Base-by-base conservation (phyloP, 768 basidiomycete species). In the Leccinum uliginosum region DNA sequence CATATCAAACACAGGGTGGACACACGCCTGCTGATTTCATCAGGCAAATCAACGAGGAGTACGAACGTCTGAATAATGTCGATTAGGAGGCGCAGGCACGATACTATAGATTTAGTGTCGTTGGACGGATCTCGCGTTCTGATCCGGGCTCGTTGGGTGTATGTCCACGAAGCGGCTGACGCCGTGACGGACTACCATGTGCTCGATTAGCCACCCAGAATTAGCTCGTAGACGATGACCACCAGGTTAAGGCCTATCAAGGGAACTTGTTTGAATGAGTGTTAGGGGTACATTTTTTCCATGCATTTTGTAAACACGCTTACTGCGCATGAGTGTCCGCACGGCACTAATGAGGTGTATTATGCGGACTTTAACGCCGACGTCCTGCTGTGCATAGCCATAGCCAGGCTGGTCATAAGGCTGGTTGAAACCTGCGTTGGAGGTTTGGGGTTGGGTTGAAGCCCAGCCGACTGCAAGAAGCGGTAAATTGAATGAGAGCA, bases 311-410 rank as follows among this genome's bases (percentile, higher is more conserved):
- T 47, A 35, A 64, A 62, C 56, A 62, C 34, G 85, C 95, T 78
- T 71, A 99, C 96, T 93, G 73, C 96, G 85, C 91, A 98, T 92
- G 65, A 99, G 80, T 47, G 96, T 98, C 74, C 96, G 81, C 58
- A 98, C 93, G 35, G 96, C 96, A 64, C 89, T 84, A 60, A 98
- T 97, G 65, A 99, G 83, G 76, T 91, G 91, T 70, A 98, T 84
- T 58, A 98, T 72, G 66, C 91, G 83, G 59, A 83, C 82, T 76
- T 98, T 98, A 59, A 98, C 74, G 19, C 89, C 80, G 47, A 83
- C 76, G 23, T 93, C 87, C 34, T 65, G 76, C 56, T 78, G 80
- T 55, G 75, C 79, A 35, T 66, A 75, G 30, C 82, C 80, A 62
- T 83, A 85, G 34, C 81, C 81, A 55, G 76, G 75, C 65, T 85